These are phyloP conservation scores for Ambrosiella cleistominuta DNA, from an alignment of 2,329 filamentous ascomycete genomes.

Conservation along the genomic window DNA sequence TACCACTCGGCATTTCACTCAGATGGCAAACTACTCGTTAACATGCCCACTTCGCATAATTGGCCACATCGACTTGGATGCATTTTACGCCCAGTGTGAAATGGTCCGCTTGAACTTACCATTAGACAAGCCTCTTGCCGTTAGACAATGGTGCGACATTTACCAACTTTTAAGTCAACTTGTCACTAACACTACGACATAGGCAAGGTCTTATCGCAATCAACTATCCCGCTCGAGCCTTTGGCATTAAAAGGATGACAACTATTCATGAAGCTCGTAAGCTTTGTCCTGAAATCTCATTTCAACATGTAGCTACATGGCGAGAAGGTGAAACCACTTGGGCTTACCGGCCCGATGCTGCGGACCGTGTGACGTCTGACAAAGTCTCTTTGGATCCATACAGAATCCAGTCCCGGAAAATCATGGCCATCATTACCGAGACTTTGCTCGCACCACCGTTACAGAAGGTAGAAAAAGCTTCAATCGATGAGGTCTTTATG, in stretches of 20 bases:
- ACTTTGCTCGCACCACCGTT: conserved; percentile 46
- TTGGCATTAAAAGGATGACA: conserved; percentile 64
- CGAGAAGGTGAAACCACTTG: conserved; percentile 80
- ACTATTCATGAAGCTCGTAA: conserved; percentile 68
- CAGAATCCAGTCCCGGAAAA: conserved; percentile 65
- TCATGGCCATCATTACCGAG: conserved; percentile 62
- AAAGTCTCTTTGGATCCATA: conserved; percentile 94
- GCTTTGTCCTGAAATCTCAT: conserved; percentile 64
- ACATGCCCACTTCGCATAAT: conserved; percentile 70
- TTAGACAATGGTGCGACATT: conserved; percentile 65
- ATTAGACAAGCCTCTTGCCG: conserved; percentile 66
- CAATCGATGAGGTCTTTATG: conserved; percentile 89
- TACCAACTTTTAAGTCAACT: background rate
- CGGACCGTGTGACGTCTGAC: conserved; percentile 62
- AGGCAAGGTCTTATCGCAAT: conserved; percentile 87
- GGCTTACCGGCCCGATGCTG: conserved; percentile 74
- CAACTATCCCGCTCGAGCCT: conserved; percentile 79
- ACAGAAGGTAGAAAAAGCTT: conserved; percentile 77
- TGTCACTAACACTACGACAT: conserved; percentile 13
- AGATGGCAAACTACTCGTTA: conserved; percentile 53
- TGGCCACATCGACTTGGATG: conserved; percentile 87
- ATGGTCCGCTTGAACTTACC: conserved; percentile 65
- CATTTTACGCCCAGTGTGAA: conserved; percentile 94
- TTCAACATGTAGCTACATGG: conserved; percentile 92
- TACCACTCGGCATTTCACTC: conserved; percentile 66